phyloP scores from a whole-genome alignment of 306 rosid genomes.

The Castanea sativa region DNA sequence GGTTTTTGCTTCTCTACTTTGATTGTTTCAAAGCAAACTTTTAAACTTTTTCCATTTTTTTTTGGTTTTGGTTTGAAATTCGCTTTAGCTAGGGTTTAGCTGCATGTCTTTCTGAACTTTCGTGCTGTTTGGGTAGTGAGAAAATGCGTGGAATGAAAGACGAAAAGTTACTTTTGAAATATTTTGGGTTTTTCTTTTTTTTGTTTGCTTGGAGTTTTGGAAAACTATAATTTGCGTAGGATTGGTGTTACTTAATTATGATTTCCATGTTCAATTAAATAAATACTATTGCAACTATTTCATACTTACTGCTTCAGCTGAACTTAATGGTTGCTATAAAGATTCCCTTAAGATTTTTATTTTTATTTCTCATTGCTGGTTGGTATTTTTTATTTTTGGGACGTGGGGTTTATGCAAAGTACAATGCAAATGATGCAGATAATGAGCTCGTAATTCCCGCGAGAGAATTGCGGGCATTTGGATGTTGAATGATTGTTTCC shows the following conservation, averaged over 20 bases:
- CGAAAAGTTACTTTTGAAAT: background rate
- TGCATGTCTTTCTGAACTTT: conserved; percentile 17
- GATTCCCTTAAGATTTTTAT: background rate
- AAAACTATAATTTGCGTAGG: conserved; percentile 3
- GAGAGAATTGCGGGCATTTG: conserved; percentile 21
- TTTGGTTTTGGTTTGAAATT: conserved; percentile 18
- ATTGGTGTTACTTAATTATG: background rate
- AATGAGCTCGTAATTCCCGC: background rate
- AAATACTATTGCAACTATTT: background rate
- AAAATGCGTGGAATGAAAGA: background rate
- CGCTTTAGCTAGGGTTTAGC: conserved; percentile 13
- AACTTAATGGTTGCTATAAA: background rate
- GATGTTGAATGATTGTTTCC: conserved; percentile 79
- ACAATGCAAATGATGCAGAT: conserved; percentile 32
- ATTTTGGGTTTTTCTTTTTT: background rate
- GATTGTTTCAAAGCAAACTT: background rate
- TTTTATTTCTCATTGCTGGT: background rate
- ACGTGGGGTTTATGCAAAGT: conserved; percentile 7
- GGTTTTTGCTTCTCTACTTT: conserved; percentile 35
- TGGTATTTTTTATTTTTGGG: background rate
- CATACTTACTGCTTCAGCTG: background rate
- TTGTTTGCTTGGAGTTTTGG: conserved; percentile 13
- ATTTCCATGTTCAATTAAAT: background rate
- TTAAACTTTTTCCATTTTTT: background rate
- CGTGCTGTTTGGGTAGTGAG: conserved; percentile 14